Conservation (phyloP, 2,329 filamentous ascomycete genomes). For the Rachicladosporium sp. region DNA sequence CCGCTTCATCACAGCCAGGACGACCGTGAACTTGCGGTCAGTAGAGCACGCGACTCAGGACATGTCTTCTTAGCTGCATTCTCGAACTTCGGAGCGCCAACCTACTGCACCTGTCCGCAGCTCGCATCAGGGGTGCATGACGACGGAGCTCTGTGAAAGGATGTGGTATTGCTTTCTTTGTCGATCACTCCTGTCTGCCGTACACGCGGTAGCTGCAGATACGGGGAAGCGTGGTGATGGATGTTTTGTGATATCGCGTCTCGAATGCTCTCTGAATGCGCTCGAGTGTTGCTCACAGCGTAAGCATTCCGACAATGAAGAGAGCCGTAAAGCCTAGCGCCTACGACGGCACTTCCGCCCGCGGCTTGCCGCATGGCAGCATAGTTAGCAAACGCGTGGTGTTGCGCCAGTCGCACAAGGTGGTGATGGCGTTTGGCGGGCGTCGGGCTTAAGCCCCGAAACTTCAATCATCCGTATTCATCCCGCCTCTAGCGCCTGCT, state of each 20-base stretch:
- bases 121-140: neutral
- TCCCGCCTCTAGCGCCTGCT: too few species aligned
- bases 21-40: neutral
- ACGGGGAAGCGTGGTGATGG: neutral
- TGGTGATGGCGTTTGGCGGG: too few species aligned
- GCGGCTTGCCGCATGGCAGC: too few species aligned
- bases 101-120: neutral
- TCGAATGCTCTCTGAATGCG: constrained; percentile 2
- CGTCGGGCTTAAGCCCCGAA: too few species aligned
- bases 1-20: too few species aligned
- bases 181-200: neutral
- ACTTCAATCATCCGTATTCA: too few species aligned
- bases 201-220: neutral
- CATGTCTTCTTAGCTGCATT: constrained; percentile 1
- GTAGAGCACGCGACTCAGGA: neutral
- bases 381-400: too few species aligned
- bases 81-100: constrained; percentile 4
- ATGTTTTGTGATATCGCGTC: neutral
- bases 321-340: too few species aligned
- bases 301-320: too few species aligned
- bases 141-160: neutral
- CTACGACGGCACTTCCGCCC: too few species aligned
- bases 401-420: too few species aligned
- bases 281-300: neutral
- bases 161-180: neutral